Evolutionary conservation across 148 eudicot species (phyloP).

Genomic region (Rhododendron mucronatum): DNA sequence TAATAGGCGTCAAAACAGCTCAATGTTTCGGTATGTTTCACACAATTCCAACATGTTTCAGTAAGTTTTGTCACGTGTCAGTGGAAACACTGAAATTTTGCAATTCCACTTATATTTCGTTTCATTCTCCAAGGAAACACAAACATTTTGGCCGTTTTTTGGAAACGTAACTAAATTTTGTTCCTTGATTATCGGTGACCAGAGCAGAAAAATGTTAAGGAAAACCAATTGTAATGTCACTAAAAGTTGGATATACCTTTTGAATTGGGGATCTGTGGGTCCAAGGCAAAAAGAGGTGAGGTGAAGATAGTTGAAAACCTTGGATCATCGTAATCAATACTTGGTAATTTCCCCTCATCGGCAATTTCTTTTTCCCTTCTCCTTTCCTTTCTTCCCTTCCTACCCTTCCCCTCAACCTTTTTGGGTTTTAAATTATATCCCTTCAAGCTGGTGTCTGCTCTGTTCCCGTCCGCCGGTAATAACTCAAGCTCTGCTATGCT

Average conservation of each 20-base stretch:
- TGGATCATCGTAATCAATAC: constrained; percentile 60
- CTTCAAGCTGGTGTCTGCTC: constrained; percentile 44
- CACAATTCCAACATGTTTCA: background rate
- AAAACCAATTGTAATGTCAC: background rate
- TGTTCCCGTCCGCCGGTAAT: constrained; percentile 74
- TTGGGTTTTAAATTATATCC: constrained; percentile 75
- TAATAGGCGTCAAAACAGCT: background rate
- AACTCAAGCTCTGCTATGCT: constrained; percentile 83
- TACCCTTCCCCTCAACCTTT: constrained; percentile 63
- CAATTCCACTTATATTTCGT: background rate
- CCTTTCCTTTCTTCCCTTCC: constrained; percentile 41
- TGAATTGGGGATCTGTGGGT: constrained; percentile 92
- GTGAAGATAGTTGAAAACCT: constrained; percentile 65
- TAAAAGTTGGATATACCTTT: constrained; percentile 59
- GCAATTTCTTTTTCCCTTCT: constrained; percentile 53
- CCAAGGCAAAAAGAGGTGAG: constrained; percentile 65
- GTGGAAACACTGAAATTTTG: background rate
- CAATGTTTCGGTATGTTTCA: background rate
- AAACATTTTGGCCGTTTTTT: background rate
- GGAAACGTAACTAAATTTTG: background rate
- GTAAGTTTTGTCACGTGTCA: background rate
- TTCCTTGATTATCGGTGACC: background rate
- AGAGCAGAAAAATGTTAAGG: background rate
- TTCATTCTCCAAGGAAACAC: background rate
- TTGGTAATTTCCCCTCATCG: constrained; percentile 65